Evolutionary conservation across 345 rosid genomes (phyloP), one percentile per base, ranked within the genome.

Genomic region (Physaria fendleri): DNA sequence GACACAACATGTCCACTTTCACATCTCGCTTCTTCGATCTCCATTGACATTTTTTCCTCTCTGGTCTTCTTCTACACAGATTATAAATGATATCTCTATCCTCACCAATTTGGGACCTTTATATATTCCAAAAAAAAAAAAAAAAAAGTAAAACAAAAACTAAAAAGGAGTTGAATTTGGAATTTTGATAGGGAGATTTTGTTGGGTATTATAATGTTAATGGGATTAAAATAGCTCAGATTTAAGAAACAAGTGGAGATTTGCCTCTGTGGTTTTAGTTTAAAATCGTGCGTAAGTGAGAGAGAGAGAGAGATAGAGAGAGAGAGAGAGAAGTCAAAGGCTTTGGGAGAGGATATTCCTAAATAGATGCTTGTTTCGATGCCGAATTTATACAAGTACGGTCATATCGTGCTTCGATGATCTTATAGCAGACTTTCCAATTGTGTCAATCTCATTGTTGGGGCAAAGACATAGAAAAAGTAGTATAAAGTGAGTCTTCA

Each of bases 1-100:
- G 88, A 86, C 37, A 82, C 77, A 52, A 86, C 86, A 71, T 62
- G 39, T 30, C 71, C 73, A 71, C 52, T 72, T 30, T 74, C 64
- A 57, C 76, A 30, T 24, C 71, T 41, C 75, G 85, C 89, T 83
- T 82, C 62, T 33, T 62, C 69, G 18, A 56, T 62, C 64, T 63
- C 69, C 69, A 70, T 62, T 10, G 5, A 30, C 35, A 8, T 12
- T 18, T 59, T 59, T 34, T 7, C 20, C 4, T 8, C 8, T 23
- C 16, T 24, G 40, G 14, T 37, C 44, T 49, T 4, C 37, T 32
- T 32, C 37, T 22, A 22, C 24, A 22, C 24, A 22, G n/a, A n/a
- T n/a, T n/a, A n/a, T n/a, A n/a, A n/a, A n/a, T n/a, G n/a, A 22
- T 22, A 22, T 22, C 45, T 44, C 54, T 32, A 13, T 32, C 17